phyloP scores from a whole-genome alignment of 345 rosid genomes.

The Populus pruinosa region DNA sequence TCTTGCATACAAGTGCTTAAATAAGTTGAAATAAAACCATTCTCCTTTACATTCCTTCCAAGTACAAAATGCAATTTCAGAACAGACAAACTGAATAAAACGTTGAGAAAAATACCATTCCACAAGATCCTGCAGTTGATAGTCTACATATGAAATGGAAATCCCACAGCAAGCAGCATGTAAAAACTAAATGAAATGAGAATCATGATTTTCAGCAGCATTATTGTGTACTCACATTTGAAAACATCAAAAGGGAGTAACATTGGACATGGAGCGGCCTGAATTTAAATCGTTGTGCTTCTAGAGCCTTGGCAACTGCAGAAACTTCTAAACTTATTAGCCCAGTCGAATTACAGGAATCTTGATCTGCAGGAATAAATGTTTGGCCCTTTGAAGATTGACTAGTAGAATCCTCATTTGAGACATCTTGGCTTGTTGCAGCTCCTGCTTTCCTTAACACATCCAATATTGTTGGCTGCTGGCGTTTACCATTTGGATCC shows the following conservation, averaged over 20 bases:
- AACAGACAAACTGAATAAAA: background rate
- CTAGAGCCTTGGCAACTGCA: conserved; percentile 47
- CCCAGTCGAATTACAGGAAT: conserved; percentile 33
- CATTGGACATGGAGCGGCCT: conserved; percentile 65
- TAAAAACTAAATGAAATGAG: background rate
- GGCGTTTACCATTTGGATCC: conserved; percentile 35
- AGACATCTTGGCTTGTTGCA: conserved; percentile 45
- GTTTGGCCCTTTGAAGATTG: conserved; percentile 28
- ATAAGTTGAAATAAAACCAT: background rate
- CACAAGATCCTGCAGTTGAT: background rate
- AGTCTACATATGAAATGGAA: background rate
- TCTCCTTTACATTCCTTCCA: background rate
- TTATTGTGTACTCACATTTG: conserved; percentile 42
- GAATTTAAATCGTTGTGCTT: conserved; percentile 68
- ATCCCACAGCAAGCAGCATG: background rate
- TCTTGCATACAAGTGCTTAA: background rate
- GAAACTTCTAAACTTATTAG: conserved; percentile 49
- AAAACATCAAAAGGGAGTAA: conserved; percentile 56
- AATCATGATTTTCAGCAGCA: background rate
- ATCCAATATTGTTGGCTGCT: conserved; percentile 61
- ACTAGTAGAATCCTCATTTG: conserved; percentile 36
- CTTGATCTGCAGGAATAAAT: conserved; percentile 28
- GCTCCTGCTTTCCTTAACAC: conserved; percentile 52
- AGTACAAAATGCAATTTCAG: background rate
- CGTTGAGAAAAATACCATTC: background rate